These are phyloP conservation scores for Hygrophoropsis aurantiaca DNA, from an alignment of 768 basidiomycete genomes.

Conservation along the genomic window DNA sequence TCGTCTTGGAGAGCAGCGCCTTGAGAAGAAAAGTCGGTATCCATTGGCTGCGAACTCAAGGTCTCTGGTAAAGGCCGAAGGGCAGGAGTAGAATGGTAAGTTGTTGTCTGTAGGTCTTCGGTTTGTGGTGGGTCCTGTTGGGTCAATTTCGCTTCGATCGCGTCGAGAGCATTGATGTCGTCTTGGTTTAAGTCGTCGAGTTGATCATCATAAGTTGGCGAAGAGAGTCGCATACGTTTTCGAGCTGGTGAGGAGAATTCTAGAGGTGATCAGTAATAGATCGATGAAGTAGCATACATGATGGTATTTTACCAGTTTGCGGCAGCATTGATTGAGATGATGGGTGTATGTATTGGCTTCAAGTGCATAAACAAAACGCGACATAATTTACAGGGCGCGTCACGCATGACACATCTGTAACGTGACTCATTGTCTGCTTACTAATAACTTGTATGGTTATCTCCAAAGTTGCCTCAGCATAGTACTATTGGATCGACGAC, in stretches of 20 bases:
- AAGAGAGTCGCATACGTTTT: conserved; percentile 65
- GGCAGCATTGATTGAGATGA: too few relatives aligned
- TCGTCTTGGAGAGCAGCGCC: conserved; percentile 4
- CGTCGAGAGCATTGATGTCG: conserved; percentile 55
- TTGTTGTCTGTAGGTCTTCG: not conserved
- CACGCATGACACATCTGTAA: not conserved
- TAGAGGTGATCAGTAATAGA: not conserved
- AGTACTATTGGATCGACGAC: too few relatives aligned
- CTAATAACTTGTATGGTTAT: not conserved
- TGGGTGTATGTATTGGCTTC: not conserved
- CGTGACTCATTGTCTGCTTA: not conserved
- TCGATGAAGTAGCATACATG: not conserved
- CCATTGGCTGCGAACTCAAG: not conserved
- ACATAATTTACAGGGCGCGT: not conserved
- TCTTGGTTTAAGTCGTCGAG: conserved; percentile 52
- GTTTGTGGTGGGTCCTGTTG: conserved; percentile 22
- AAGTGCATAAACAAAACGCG: not conserved
- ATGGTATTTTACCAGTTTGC: not conserved
- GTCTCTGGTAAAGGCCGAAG: not conserved
- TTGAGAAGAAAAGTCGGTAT: not conserved
- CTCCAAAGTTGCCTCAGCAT: too few relatives aligned
- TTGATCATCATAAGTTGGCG: conserved; percentile 62
- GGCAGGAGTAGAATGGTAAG: not conserved
- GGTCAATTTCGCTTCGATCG: conserved; percentile 45
- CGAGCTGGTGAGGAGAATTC: conserved; percentile 39